Percentiles rank a stretch among this genome's conserved stretches.
phyloP scores from a whole-genome alignment of 768 basidiomycete species.

The Leucocoprinus sp. region DNA sequence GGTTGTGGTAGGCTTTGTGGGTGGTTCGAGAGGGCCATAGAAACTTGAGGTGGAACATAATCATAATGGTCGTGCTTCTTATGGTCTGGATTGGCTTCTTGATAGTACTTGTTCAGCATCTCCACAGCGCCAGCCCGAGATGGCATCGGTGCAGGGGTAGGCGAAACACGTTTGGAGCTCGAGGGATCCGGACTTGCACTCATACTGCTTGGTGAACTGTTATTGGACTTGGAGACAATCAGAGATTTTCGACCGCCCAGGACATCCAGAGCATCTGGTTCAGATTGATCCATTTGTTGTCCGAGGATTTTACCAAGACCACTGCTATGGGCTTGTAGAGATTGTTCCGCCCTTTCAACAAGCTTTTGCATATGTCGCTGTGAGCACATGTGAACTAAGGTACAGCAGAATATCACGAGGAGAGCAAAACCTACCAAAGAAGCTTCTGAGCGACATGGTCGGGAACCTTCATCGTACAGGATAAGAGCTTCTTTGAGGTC shows the following conservation, averaged over 20 bases:
- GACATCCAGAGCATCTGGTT: conserved; percentile 29
- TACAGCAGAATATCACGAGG: not conserved
- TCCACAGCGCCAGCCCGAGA: conserved; percentile 18
- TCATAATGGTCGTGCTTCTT: conserved; percentile 12
- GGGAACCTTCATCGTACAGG: conserved; percentile 37
- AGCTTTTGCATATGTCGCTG: conserved; percentile 9
- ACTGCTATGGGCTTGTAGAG: not conserved
- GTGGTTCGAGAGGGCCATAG: not conserved
- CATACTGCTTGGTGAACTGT: conserved; percentile 19
- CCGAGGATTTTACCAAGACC: conserved; percentile 1
- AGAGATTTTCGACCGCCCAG: conserved; percentile 30
- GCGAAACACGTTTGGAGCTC: conserved; percentile 12
- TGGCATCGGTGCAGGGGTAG: conserved; percentile 18
- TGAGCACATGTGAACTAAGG: not conserved
- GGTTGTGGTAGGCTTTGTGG: conserved; percentile 3
- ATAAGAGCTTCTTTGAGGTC: conserved; percentile 29
- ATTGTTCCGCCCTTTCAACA: conserved; percentile 9
- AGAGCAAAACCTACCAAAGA: conserved; percentile 6
- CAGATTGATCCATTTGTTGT: conserved; percentile 12
- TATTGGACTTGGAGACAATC: conserved; percentile 22
- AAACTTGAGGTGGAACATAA: not conserved
- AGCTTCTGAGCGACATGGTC: conserved; percentile 13
- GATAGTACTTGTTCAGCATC: conserved; percentile 20
- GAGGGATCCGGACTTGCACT: not conserved
- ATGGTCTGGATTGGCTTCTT: conserved; percentile 11